phyloP scores from a whole-genome alignment of 2,329 filamentous ascomycete species.

The Geoglossum cookeanum region DNA sequence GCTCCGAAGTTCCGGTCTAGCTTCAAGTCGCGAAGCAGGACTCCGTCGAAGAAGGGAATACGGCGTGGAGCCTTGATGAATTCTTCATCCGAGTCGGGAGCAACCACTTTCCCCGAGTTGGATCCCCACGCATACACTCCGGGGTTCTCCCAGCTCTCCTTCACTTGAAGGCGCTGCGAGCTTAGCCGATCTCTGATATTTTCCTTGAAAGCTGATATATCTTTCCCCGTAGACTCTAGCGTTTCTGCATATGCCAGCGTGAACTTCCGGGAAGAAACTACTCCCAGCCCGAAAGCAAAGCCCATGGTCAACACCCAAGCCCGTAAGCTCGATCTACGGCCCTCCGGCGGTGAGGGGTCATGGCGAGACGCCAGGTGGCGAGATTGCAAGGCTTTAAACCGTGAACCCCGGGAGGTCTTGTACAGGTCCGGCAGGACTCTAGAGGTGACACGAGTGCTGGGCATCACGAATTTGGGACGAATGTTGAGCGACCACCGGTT shows the following conservation, averaged over 20 bases:
- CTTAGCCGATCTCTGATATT: slow-evolving; percentile 59
- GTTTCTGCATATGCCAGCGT: background rate
- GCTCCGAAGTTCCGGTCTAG: slow-evolving; percentile 65
- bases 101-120: slow-evolving; percentile 68
- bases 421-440: background rate
- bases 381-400: background rate
- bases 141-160: slow-evolving; percentile 60
- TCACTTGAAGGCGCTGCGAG: slow-evolving; percentile 74
- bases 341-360: background rate
- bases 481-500: too few species aligned
- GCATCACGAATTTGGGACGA: background rate
- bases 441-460: background rate
- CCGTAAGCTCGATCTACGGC: background rate
- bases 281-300: background rate
- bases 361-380: background rate
- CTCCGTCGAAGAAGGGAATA: slow-evolving; percentile 65
- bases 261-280: background rate
- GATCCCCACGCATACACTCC: slow-evolving; percentile 91
- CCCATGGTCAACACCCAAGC: background rate
- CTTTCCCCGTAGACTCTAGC: background rate
- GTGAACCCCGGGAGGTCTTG: background rate
- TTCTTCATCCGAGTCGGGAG: slow-evolving; percentile 58
- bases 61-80: slow-evolving; percentile 64
- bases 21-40: slow-evolving; percentile 72
- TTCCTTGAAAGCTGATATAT: slow-evolving; percentile 35